Percentiles rank a stretch among this genome's conserved stretches.
Evolutionary conservation across 345 rosid genomes (phyloP).

Genomic region (Eucalyptus cladocalyx): DNA sequence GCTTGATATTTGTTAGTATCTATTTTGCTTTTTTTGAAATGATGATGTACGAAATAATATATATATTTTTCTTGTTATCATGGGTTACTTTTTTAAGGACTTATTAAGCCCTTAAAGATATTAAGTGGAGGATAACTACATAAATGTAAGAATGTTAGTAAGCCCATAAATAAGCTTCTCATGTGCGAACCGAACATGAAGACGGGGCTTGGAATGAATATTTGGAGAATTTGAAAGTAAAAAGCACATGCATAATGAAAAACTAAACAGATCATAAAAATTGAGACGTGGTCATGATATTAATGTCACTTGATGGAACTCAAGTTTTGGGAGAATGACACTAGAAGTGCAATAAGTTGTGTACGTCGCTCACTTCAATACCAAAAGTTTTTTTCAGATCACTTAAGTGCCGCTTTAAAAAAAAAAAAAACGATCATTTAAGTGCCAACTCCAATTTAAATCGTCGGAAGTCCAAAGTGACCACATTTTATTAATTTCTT

Average conservation of each 20-base stretch:
- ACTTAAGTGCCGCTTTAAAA: fast-evolving
- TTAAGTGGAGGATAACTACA: background rate
- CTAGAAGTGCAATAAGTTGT: no score
- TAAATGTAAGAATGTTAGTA: background rate
- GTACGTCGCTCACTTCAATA: fast-evolving
- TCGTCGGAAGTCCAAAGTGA: fast-evolving
- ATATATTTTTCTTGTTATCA: background rate
- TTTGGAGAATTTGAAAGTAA: background rate
- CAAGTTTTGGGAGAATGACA: no score
- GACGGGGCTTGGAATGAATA: background rate
- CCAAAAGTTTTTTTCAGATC: no score
- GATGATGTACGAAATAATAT: background rate
- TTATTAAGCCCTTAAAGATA: background rate
- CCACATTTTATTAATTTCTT: no score
- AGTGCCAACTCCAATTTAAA: no score
- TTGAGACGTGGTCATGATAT: background rate
- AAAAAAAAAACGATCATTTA: no score
- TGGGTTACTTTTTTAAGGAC: background rate
- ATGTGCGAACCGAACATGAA: background rate
- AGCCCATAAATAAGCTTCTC: background rate
- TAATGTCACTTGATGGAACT: background rate
- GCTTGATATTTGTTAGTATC: background rate
- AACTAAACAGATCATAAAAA: background rate
- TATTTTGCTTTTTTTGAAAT: background rate
- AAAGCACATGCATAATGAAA: background rate